A percentile compares a stretch with the other conserved stretches of the same genome.
phyloP scores from a whole-genome alignment of 345 rosid species.

The Moringa oleifera region DNA sequence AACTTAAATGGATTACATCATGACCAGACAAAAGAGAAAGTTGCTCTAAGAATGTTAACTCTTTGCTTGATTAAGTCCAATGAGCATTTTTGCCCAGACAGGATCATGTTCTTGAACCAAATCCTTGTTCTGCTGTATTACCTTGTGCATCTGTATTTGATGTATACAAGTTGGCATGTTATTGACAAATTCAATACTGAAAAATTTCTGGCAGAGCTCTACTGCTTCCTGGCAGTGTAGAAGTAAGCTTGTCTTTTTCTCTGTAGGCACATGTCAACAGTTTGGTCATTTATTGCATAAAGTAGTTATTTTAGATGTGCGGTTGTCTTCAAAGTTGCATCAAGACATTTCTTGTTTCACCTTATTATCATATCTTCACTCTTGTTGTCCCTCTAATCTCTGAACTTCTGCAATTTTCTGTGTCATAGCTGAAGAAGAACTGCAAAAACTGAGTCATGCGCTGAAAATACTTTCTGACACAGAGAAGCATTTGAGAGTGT shows the following conservation, averaged over 20 bases:
- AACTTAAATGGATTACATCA: background rate
- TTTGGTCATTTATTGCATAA: too few species aligned
- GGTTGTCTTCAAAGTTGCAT: background rate
- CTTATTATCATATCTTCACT: background rate
- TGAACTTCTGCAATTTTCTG: conserved; percentile 7
- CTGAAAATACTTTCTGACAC: conserved; percentile 86
- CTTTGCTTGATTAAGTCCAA: background rate
- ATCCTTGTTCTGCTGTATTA: background rate
- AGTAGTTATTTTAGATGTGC: background rate
- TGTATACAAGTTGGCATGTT: background rate
- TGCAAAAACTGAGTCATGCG: conserved; percentile 67
- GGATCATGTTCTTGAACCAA: background rate
- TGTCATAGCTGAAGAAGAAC: conserved; percentile 67
- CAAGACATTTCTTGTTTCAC: background rate
- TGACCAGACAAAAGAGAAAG: background rate
- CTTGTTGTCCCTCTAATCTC: background rate
- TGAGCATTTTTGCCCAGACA: background rate
- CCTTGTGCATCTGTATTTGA: background rate
- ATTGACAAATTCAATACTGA: background rate
- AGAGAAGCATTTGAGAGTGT: conserved; percentile 84
- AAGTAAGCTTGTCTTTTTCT: background rate
- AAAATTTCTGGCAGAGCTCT: background rate
- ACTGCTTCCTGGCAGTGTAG: background rate
- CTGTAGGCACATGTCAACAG: background rate
- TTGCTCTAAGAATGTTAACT: background rate